A percentile compares a stretch with the other conserved stretches of the same genome.
These are phyloP conservation scores for Trichoderma cornu-damae DNA, from an alignment of 2,329 filamentous ascomycete species.

Conservation along the genomic window DNA sequence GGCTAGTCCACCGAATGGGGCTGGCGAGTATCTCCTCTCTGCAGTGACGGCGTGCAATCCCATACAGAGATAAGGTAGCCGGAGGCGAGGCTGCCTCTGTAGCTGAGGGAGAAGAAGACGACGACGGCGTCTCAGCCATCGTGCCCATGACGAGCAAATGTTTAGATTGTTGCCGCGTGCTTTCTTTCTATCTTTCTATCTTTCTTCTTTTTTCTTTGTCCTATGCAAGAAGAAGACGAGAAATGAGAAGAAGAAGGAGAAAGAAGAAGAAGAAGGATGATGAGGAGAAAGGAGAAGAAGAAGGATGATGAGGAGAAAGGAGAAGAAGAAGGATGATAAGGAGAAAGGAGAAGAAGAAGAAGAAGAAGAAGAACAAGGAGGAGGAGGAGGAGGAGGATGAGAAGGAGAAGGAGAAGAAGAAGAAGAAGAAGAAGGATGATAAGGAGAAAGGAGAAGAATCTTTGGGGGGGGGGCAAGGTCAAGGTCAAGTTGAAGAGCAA, in stretches of 20 bases:
- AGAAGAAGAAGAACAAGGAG: no score
- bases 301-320: no score
- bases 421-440: background rate
- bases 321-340: background rate
- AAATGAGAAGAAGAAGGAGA: background rate
- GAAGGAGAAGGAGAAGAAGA: background rate
- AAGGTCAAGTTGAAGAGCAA: no score
- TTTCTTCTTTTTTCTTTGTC: no score
- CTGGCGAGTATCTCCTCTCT: background rate
- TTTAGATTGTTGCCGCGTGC: background rate
- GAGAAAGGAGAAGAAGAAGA: background rate
- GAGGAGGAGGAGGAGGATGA: background rate
- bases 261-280: background rate
- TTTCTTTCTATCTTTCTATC: background rate
- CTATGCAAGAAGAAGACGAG: no score
- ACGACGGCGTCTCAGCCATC: background rate
- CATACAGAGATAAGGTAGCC: background rate
- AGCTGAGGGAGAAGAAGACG: background rate
- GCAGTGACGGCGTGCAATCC: background rate
- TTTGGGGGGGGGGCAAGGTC: no score
- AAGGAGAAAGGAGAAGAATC: no score
- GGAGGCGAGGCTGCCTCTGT: background rate
- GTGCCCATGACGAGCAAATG: background rate
- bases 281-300: background rate
- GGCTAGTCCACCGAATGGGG: conserved; percentile 1